Conservation (phyloP, 148 eudicot species). For the Camellia lanceoleosa region DNA sequence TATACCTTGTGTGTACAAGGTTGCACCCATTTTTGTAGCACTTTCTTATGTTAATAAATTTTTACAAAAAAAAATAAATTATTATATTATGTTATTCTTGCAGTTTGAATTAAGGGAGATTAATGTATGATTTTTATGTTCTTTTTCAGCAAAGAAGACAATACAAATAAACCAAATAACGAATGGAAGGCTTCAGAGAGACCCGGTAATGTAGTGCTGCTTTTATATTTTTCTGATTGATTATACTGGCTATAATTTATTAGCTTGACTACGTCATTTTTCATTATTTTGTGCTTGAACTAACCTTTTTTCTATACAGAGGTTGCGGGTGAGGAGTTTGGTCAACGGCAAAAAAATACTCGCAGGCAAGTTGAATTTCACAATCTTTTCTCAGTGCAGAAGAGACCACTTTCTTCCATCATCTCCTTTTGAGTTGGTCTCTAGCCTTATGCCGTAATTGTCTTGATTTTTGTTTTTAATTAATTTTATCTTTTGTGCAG, state of each 20-base stretch:
- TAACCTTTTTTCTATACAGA: slow-evolving; percentile 38
- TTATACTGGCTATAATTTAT: neutral
- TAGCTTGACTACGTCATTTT: neutral
- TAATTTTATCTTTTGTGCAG: slow-evolving; percentile 31
- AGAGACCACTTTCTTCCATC: neutral
- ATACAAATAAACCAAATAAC: slow-evolving; percentile 35
- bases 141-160: slow-evolving; percentile 72
- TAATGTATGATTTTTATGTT: slow-evolving; percentile 3
- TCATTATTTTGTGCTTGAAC: neutral
- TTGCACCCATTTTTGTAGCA: too few relatives aligned
- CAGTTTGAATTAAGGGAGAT: neutral
- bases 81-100: neutral
- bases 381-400: neutral
- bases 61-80: neutral
- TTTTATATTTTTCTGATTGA: neutral
- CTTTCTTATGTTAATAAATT: too few relatives aligned
- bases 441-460: neutral
- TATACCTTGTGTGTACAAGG: too few relatives aligned
- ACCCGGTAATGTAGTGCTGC: slow-evolving; percentile 47
- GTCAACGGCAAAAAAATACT: slow-evolving; percentile 80
- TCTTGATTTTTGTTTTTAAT: neutral
- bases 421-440: neutral
- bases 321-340: slow-evolving; percentile 54
- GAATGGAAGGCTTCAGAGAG: slow-evolving; percentile 58
- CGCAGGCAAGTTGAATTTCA: slow-evolving; percentile 57